phyloP scores from a whole-genome alignment of 23 red algal species.

The Porphyridium purpureum region DNA sequence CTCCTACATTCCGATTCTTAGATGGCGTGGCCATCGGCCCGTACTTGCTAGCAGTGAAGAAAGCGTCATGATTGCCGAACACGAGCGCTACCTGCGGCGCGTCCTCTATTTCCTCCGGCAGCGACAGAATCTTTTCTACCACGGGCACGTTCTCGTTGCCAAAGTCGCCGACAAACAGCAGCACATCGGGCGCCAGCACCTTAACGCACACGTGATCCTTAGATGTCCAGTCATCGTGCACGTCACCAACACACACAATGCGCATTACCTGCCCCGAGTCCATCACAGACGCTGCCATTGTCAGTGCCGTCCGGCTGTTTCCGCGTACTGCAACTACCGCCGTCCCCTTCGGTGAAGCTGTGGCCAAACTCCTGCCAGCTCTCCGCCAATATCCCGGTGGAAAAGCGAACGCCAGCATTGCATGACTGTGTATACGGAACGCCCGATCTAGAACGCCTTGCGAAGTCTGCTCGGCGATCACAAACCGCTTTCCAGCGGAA shows the following conservation, averaged over 20 bases:
- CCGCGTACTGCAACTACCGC: too few species aligned
- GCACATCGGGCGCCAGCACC: conserved; percentile 26
- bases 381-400: too few species aligned
- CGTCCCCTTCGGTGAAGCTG: too few species aligned
- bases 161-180: conserved; percentile 69
- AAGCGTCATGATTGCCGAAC: conserved; percentile 81
- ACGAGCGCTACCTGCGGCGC: conserved; percentile 24
- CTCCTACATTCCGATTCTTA: conserved; percentile 18
- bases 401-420: too few species aligned
- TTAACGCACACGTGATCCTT: conserved; percentile 23
- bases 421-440: too few species aligned
- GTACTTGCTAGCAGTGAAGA: conserved; percentile 26
- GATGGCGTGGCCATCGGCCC: conserved; percentile 11
- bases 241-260: conserved; percentile 60
- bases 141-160: conserved; percentile 50
- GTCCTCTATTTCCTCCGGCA: neutral
- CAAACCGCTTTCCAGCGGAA: too few species aligned
- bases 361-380: too few species aligned
- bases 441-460: too few species aligned
- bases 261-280: too few species aligned
- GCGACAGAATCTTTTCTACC: conserved; percentile 19
- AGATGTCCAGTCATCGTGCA: conserved; percentile 47
- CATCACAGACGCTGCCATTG: too few species aligned
- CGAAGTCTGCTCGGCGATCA: too few species aligned
- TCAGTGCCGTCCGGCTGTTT: too few species aligned